phyloP scores from a whole-genome alignment of 148 eudicot genomes.

The Rhododendron ferrugineum region DNA sequence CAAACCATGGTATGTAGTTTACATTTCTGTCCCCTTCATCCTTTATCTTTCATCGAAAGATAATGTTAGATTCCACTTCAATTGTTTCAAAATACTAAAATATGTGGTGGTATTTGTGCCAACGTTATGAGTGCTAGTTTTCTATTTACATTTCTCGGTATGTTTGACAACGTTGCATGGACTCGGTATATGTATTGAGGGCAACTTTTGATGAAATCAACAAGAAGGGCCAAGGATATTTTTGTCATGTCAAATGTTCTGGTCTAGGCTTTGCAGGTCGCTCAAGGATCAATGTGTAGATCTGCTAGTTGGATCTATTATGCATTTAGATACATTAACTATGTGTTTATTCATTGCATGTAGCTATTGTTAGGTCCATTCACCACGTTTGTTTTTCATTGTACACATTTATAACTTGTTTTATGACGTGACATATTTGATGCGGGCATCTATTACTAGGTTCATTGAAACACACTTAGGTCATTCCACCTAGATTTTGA shows the following conservation, averaged over 20 bases:
- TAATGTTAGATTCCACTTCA: no score
- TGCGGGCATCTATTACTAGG: background rate
- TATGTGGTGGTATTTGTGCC: no score
- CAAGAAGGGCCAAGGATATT: no score
- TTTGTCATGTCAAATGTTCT: no score
- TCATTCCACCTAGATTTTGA: background rate
- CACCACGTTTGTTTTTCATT: background rate
- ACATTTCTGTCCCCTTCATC: background rate
- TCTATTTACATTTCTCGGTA: no score
- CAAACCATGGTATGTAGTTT: slow-evolving; percentile 23
- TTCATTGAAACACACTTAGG: background rate
- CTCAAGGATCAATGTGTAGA: background rate
- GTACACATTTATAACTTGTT: background rate
- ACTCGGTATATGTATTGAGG: no score
- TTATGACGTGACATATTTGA: background rate
- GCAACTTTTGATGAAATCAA: no score
- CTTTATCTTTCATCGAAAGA: no score
- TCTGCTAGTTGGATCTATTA: background rate
- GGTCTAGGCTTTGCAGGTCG: no score
- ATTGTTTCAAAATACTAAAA: no score
- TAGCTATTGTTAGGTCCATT: background rate
- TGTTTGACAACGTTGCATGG: no score
- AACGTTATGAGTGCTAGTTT: no score
- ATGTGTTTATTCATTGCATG: background rate
- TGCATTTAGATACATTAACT: background rate